These are phyloP conservation scores for Beta macrorhiza DNA, from an alignment of 179 eudicot genomes.

Conservation along the genomic window DNA sequence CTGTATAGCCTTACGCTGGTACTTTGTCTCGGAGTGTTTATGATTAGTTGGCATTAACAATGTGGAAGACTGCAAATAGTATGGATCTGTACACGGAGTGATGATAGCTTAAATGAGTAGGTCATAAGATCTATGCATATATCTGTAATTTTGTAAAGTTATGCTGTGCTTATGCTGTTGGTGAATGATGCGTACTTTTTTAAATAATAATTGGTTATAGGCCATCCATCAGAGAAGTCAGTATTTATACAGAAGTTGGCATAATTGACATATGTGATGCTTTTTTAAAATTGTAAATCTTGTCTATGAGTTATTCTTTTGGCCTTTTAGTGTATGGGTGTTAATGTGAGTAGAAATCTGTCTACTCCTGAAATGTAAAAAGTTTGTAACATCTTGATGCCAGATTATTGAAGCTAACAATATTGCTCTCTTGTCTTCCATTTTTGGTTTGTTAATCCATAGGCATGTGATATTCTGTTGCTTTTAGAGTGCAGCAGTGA, in stretches of 20 bases:
- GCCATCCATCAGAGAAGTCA: neutral
- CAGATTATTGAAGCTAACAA: neutral
- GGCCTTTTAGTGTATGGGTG: neutral
- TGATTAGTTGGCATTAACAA: neutral
- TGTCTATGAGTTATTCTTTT: neutral
- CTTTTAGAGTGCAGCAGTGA: neutral
- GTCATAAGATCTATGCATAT: too few species aligned
- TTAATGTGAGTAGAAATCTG: neutral
- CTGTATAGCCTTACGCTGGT: neutral
- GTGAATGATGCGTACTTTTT: too few species aligned
- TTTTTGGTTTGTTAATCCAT: neutral
- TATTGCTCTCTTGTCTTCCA: neutral
- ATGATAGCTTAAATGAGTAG: too few species aligned
- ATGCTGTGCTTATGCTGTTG: neutral
- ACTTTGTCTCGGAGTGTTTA: neutral
- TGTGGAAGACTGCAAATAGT: too few species aligned
- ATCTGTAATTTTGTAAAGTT: too few species aligned
- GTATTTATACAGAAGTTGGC: neutral
- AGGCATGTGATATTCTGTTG: constrained; percentile 5
- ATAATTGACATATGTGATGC: neutral
- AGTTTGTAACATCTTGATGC: neutral
- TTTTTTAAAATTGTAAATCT: neutral
- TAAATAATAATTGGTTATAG: neutral
- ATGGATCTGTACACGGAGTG: neutral
- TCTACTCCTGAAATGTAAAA: neutral